Evolutionary conservation across 805 yeast genomes (phyloP).

Genomic region (Saturnispora besseyi): DNA sequence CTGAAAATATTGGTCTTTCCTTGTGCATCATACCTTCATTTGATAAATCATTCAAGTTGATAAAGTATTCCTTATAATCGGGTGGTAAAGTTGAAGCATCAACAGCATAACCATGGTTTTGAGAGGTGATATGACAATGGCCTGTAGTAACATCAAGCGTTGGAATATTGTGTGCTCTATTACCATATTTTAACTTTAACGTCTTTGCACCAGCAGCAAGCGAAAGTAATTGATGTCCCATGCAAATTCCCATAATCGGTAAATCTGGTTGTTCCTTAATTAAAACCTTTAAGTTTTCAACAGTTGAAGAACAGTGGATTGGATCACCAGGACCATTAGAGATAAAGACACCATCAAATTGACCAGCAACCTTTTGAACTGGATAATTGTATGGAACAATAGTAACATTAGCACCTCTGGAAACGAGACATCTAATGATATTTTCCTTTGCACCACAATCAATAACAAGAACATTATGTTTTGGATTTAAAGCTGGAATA

Average conservation of each 20-base stretch:
- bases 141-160: constrained; percentile 86
- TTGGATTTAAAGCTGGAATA: constrained; percentile 51
- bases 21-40: constrained; percentile 96
- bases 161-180: constrained; percentile 98
- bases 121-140: constrained; percentile 95
- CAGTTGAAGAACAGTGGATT: constrained; percentile 76
- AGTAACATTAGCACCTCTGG: constrained; percentile 92
- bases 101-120: constrained; percentile 98
- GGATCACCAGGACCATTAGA: constrained; percentile 99
- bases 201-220: constrained; percentile 93
- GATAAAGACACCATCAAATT: constrained; percentile 90
- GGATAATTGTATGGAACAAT: constrained; percentile 96
- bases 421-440: constrained; percentile 84
- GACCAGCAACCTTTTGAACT: constrained; percentile 78
- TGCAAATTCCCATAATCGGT: constrained; percentile 95
- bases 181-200: constrained; percentile 89
- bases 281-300: constrained; percentile 60
- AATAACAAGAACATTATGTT: constrained; percentile 79
- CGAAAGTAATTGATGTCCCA: constrained; percentile 95
- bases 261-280: constrained; percentile 55
- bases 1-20: constrained; percentile 82
- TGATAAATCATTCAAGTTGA: constrained; percentile 89
- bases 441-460: constrained; percentile 99
- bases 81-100: constrained; percentile 66
- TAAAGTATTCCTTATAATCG: constrained; percentile 80